These are phyloP conservation scores for Serpula lacrymans DNA, from an alignment of 768 basidiomycete species.

Conservation along the genomic window DNA sequence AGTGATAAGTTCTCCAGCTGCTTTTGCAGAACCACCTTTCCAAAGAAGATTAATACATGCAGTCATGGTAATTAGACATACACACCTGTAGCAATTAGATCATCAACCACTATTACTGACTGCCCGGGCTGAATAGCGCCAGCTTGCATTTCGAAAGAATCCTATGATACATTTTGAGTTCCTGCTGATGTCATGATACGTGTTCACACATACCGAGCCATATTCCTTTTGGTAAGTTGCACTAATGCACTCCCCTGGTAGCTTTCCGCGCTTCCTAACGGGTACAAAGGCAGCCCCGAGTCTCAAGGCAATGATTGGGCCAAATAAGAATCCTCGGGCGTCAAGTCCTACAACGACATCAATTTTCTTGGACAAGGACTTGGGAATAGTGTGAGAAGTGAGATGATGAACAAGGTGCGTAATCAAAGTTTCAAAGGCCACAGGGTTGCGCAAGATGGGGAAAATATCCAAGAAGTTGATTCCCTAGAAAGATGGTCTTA, in stretches of 20 bases:
- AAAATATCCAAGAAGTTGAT: slow-evolving; percentile 94
- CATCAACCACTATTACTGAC: slow-evolving; percentile 86
- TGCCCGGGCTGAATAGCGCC: slow-evolving; percentile 81
- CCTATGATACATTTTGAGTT: too few relatives aligned
- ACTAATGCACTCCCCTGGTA: slow-evolving; percentile 81
- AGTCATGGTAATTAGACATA: background rate
- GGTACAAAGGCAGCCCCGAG: slow-evolving; percentile 95
- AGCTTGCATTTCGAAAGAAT: slow-evolving; percentile 94
- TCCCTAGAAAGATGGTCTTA: slow-evolving; percentile 52
- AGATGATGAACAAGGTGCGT: slow-evolving; percentile 86
- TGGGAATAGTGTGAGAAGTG: slow-evolving; percentile 70
- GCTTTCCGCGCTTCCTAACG: slow-evolving; percentile 89
- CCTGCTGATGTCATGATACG: background rate
- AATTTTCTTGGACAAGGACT: slow-evolving; percentile 59
- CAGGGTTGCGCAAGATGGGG: slow-evolving; percentile 83
- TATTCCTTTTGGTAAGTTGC: slow-evolving; percentile 92
- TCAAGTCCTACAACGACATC: slow-evolving; percentile 95
- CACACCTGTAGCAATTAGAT: slow-evolving; percentile 92
- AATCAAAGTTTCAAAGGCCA: slow-evolving; percentile 87
- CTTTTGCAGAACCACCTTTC: slow-evolving; percentile 94
- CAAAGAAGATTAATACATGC: slow-evolving; percentile 1
- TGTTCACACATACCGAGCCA: slow-evolving; percentile 55
- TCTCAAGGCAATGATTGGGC: slow-evolving; percentile 86
- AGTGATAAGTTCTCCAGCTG: slow-evolving; percentile 85
- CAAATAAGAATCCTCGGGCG: slow-evolving; percentile 93